phyloP scores from a whole-genome alignment of 1,284 basidiomycete genomes.

The Coniferiporia weirii region DNA sequence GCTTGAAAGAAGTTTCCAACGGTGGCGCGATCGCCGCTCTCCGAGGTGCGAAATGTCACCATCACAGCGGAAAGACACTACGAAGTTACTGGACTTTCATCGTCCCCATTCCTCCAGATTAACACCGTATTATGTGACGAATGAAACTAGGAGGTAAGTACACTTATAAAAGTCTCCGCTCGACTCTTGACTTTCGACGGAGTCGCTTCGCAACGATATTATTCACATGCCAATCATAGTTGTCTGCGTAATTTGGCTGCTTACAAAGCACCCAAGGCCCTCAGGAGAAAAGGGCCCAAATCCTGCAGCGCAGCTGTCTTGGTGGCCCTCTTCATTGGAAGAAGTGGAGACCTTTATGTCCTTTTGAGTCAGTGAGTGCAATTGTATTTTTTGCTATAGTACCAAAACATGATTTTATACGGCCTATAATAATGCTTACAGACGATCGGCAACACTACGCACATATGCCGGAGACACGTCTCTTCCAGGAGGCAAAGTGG shows the following conservation, averaged over 20 bases:
- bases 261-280: constrained; percentile 42
- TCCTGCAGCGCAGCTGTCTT: constrained; percentile 65
- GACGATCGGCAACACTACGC: constrained; percentile 64
- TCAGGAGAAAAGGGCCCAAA: constrained; percentile 35
- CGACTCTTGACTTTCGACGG: background rate
- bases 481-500: constrained; percentile 77
- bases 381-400: background rate
- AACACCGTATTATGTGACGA: background rate
- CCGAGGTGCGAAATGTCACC: background rate
- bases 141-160: constrained; percentile 8
- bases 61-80: background rate
- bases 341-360: constrained; percentile 78
- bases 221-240: constrained; percentile 30
- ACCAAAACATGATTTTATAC: background rate
- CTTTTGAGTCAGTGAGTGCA: constrained; percentile 61
- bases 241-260: constrained; percentile 54
- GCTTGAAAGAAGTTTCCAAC: background rate
- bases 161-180: background rate
- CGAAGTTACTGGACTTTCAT: constrained; percentile 12
- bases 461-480: constrained; percentile 82
- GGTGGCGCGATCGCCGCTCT: background rate
- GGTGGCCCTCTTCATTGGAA: constrained; percentile 76
- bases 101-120: background rate
- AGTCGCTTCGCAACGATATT: too few relatives aligned
- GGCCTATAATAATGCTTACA: constrained; percentile 26